These are phyloP conservation scores for Sporothrix phasma DNA, from an alignment of 2,329 filamentous ascomycete genomes.

Conservation along the genomic window DNA sequence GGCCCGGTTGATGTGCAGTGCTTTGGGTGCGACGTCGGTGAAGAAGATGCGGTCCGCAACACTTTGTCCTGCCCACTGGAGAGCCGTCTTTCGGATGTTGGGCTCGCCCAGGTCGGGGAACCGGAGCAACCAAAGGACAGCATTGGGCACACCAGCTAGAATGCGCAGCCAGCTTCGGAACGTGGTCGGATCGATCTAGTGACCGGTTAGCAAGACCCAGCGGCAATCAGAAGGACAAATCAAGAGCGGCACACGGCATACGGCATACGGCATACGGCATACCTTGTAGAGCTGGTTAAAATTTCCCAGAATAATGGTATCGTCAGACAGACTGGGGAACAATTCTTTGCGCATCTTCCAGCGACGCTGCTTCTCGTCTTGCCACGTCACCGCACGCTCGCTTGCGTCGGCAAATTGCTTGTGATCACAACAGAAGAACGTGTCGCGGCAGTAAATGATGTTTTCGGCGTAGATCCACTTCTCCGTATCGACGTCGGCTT, in stretches of 20 bases:
- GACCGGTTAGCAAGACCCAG: not conserved
- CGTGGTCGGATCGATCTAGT: constrained; percentile 87
- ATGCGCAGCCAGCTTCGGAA: constrained; percentile 95
- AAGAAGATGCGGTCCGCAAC: constrained; percentile 85
- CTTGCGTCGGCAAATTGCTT: constrained; percentile 64
- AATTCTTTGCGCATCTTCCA: constrained; percentile 92
- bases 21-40: constrained; percentile 93
- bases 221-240: not conserved
- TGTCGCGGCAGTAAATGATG: constrained; percentile 86
- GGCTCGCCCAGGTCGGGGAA: constrained; percentile 89
- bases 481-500: constrained; percentile 58
- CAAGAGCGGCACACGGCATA: not conserved
- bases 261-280: constrained; percentile 22
- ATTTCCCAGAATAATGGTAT: constrained; percentile 86
- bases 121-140: constrained; percentile 88
- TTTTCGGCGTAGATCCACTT: constrained; percentile 96
- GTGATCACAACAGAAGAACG: constrained; percentile 98
- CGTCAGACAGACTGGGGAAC: constrained; percentile 72
- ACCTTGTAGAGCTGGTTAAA: constrained; percentile 99
- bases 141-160: constrained; percentile 71
- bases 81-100: constrained; percentile 71
- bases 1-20: constrained; percentile 84
- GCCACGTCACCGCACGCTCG: constrained; percentile 64
- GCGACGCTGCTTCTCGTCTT: constrained; percentile 67
- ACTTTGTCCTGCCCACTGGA: constrained; percentile 71